A percentile compares a stretch with the other conserved stretches of the same genome.
phyloP scores from a whole-genome alignment of 139 green algal genomes.

The Edaphochlamys debaryana region DNA sequence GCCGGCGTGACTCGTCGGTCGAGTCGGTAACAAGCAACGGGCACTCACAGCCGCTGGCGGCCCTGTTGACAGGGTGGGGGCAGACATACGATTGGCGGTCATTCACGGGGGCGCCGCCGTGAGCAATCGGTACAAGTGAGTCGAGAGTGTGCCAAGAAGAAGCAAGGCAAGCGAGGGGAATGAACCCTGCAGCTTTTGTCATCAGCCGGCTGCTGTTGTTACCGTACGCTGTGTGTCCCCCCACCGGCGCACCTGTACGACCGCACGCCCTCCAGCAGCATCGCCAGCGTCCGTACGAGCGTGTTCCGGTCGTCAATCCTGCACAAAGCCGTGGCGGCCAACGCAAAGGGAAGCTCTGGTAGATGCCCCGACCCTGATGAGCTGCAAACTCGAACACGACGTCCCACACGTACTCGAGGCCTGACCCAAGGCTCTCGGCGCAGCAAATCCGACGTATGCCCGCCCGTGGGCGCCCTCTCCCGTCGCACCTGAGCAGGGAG shows the following conservation, averaged over 20 bases:
- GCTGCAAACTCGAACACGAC: background rate
- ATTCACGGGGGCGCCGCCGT: too few relatives aligned
- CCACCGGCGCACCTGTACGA: constrained; percentile 18
- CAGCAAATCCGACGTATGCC: too few relatives aligned
- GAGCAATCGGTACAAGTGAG: too few relatives aligned
- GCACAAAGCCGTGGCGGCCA: background rate
- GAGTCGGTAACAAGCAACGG: constrained; percentile 17
- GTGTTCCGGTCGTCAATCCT: constrained; percentile 27
- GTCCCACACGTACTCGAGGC: too few relatives aligned
- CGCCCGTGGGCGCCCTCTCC: background rate
- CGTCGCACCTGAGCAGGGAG: background rate
- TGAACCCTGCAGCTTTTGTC: too few relatives aligned
- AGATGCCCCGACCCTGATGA: background rate
- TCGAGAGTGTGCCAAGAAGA: too few relatives aligned
- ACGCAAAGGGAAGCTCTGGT: background rate
- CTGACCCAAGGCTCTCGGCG: too few relatives aligned
- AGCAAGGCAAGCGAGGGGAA: too few relatives aligned
- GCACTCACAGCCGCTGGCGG: background rate
- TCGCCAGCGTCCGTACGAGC: constrained; percentile 25
- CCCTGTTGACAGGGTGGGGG: too few relatives aligned
- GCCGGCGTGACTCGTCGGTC: constrained; percentile 14
- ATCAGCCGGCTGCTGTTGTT: too few relatives aligned
- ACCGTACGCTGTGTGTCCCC: background rate
- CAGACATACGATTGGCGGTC: too few relatives aligned
- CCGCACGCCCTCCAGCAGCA: constrained; percentile 23